Base-by-base conservation (phyloP, 1,284 basidiomycete species). In the Puccinia polysora region DNA sequence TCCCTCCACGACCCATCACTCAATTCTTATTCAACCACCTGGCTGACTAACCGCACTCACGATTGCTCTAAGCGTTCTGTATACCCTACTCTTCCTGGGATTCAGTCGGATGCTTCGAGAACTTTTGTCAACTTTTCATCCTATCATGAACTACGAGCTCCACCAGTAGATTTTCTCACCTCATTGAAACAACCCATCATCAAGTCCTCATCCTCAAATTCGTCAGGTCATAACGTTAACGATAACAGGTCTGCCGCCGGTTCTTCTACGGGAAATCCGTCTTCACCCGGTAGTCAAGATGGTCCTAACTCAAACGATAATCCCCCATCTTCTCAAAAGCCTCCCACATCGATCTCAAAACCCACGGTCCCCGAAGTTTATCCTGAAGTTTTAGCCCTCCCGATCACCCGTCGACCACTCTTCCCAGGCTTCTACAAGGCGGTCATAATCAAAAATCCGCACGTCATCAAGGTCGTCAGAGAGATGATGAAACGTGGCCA, bases 371-470 rank as follows among this genome's bases (percentile, higher is more conserved):
- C 90, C 1, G 89, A 91, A 80, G 80, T 87, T 74, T 97, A 97
- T 81, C 94, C 95, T 0, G 91, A 96, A 80, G 89, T 97, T 45
- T 85, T 98, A 25, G 95, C 95, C 3, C 85, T 98, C 0, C 95
- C 95, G 14, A 97, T 98, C 76, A 93, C 93, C 38, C 89, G 94
- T 67, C 86, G 95, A 43, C 95, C 95, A 0, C 87, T 97, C 62
- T 97, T 97, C 82, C 95, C 95, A 12, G 94, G 93, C 56, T 97
- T 97, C 81, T 97, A 98, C 86, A 97, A 96, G 80, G 91, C 92
- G 14, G 93, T 97, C 67, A 91, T 95, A 73, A 85, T 97, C 73
- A 86, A 88, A 36, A 89, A 96, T 76, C 91, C 91, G 0, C 84
- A 87, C 0, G 95, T 98, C 43, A 94, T 97, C 74, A 87, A 89